Conservation (phyloP, 73 alveolate species). For the Paramecium caudatum region DNA sequence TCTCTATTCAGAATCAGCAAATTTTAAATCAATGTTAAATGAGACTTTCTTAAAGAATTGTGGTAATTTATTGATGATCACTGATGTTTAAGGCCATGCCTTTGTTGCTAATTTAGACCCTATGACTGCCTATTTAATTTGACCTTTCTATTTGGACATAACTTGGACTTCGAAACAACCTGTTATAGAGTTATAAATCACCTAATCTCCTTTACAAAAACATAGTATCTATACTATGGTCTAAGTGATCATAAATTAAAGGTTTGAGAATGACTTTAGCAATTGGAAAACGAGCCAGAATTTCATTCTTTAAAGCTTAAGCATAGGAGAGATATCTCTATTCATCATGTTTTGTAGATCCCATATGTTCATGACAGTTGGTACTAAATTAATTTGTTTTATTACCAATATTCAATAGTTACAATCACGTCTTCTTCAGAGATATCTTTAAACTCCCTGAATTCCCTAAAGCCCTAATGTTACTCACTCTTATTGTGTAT, state of each 20-base stretch:
- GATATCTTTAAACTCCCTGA: slow-evolving; percentile 71
- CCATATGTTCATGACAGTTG: slow-evolving; percentile 78
- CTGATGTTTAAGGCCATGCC: slow-evolving; percentile 74
- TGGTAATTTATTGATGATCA: slow-evolving; percentile 68
- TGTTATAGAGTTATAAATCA: background rate
- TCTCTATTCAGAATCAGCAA: slow-evolving; percentile 50
- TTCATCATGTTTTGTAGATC: slow-evolving; percentile 79
- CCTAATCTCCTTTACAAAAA: slow-evolving; percentile 66
- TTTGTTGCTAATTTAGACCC: slow-evolving; percentile 74
- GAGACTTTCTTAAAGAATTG: slow-evolving; percentile 59
- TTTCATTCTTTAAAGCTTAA: slow-evolving; percentile 70
- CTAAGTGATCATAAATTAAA: slow-evolving; percentile 72
- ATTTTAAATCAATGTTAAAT: slow-evolving; percentile 58
- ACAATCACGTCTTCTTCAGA: slow-evolving; percentile 70
- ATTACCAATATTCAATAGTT: slow-evolving; percentile 76
- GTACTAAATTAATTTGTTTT: slow-evolving; percentile 54
- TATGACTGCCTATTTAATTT: slow-evolving; percentile 36
- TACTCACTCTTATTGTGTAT: background rate
- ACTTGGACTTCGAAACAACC: slow-evolving; percentile 78
- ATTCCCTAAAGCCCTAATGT: slow-evolving; percentile 70
- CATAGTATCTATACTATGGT: slow-evolving; percentile 70
- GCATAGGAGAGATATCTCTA: slow-evolving; percentile 72
- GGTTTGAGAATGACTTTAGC: slow-evolving; percentile 79
- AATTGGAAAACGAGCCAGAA: slow-evolving; percentile 75
- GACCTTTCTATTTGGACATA: slow-evolving; percentile 71